Base-by-base conservation (phyloP, 2,329 filamentous ascomycete species). In the Phyllosticta citribraziliensis region DNA sequence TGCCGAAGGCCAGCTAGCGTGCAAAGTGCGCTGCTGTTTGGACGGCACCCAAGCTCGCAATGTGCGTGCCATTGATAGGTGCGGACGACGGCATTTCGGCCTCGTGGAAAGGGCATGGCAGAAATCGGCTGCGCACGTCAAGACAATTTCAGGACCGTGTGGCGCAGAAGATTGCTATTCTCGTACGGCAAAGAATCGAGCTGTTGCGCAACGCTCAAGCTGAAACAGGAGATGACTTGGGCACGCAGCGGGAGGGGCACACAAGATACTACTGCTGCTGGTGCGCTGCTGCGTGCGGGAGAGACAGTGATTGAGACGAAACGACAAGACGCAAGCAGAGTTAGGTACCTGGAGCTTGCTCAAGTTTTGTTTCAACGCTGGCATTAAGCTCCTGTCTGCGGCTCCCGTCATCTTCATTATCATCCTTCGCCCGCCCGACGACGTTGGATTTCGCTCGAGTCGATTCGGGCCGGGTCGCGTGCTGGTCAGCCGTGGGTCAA, bases 211-310 rank as follows among this genome's bases (percentile, higher is more conserved):
- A 60, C 53, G 58, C 53, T 56, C 58, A 60, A 55, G 53, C 52
- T 60, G 58, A 60, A 60, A 60, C 58, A 60, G 53, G 58, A 60
- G 58, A 10, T n/a, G 40, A 40, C 57, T 52, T 27, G 57, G 40
- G 40, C 40, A 47, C 14, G 40, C 40, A 47, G 40, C 40, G 40
- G 14, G 40, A 47, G 40, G 40, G 40, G 40, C 40, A 47, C 40
- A 47, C 17, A 6, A 47, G 40, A 47, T n/a, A 14, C 35, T 35
- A 9, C 9, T 10, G 30, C 9, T 12, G 35, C 12, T 5, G 35
- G 3, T 40, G 35, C 35, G 17, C 14, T n/a, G 35, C 40, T 47
- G 40, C 14, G 40, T 47, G 40, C 40, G 40, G 40, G 40, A 17
- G 40, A 47, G 14, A 47, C 40, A 47, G 19, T 47, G 40, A 47